Base-by-base conservation (phyloP, 768 basidiomycete species). In the Mycena filopes region DNA sequence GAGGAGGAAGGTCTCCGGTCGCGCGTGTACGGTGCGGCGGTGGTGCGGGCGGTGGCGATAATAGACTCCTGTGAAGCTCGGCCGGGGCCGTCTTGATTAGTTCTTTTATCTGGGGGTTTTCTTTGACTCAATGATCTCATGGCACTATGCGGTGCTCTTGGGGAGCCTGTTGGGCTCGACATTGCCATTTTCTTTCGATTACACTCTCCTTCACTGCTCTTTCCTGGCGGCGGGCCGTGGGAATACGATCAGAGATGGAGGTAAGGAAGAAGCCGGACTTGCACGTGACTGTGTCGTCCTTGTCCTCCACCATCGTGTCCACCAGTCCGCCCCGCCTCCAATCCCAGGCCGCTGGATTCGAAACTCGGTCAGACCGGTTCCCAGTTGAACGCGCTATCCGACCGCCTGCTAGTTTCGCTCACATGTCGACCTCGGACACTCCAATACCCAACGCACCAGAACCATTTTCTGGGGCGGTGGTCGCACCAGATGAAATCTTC, bases 381-480 rank as follows among this genome's bases (percentile, higher is more conserved):
- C n/a, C n/a, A n/a, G n/a, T n/a, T n/a, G n/a, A n/a, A n/a, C n/a
- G n/a, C n/a, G n/a, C n/a, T n/a, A n/a, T n/a, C n/a, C n/a, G n/a
- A n/a, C n/a, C n/a, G n/a, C n/a, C n/a, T n/a, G n/a, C n/a, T 48
- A 46, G 23, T 31, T 28, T 9, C 20, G 29, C 40, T 25, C n/a
- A 6, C 38, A 59, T 59, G 57, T 25, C 57, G 33, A 49, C 49
- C 38, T 18, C 46, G 33, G 57, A 59, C 33, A 49, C 47, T 9
- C 18, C 57, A 6, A 23, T 15, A 6, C 53, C 54, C 21, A 45
- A 63, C n/a, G 62, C 62, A 7, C 20, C 21, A 9, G 55, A 56
- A 23, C 62, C 62, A 15, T 63, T 63, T 29, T 63, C 62, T 38
- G 62, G 62, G 12, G 40, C 48, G 7, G 16, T 48, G 0, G 41